Percentiles rank a stretch among this genome's conserved stretches.
Conservation (phyloP, 1,284 basidiomycete genomes). For the Trametes sp. region DNA sequence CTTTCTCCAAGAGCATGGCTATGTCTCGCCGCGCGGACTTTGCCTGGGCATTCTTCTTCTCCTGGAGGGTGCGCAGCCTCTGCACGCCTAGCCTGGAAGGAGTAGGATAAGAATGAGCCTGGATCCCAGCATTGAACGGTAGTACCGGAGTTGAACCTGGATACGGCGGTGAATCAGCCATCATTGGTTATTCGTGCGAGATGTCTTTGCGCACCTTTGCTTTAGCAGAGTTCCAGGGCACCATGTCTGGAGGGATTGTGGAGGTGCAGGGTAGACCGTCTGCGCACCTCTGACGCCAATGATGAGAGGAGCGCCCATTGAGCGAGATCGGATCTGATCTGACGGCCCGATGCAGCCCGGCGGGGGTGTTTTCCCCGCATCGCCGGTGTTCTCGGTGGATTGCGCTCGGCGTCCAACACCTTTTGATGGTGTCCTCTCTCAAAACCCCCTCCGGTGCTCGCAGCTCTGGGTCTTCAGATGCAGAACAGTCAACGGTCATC, state of each 20-base stretch:
- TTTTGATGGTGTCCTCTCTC: background rate
- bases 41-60: constrained; percentile 93
- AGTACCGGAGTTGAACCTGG: constrained; percentile 74
- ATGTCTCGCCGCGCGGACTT: constrained; percentile 85
- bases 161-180: background rate
- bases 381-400: background rate
- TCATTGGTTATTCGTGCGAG: background rate
- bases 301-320: background rate
- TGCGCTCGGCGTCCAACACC: background rate
- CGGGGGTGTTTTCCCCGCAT: background rate
- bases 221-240: constrained; percentile 74
- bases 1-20: constrained; percentile 78
- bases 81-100: constrained; percentile 83
- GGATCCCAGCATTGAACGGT: constrained; percentile 25
- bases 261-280: background rate
- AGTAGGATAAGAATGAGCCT: constrained; percentile 32
- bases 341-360: background rate
- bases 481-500: background rate
- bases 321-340: constrained; percentile 17
- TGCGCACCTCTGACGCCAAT: background rate
- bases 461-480: background rate
- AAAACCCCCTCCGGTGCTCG: background rate
- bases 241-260: constrained; percentile 47
- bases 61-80: constrained; percentile 87
- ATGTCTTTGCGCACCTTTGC: constrained; percentile 59